Base-by-base conservation (phyloP, 2,329 filamentous ascomycete species). In the Talaromyces atroroseus region DNA sequence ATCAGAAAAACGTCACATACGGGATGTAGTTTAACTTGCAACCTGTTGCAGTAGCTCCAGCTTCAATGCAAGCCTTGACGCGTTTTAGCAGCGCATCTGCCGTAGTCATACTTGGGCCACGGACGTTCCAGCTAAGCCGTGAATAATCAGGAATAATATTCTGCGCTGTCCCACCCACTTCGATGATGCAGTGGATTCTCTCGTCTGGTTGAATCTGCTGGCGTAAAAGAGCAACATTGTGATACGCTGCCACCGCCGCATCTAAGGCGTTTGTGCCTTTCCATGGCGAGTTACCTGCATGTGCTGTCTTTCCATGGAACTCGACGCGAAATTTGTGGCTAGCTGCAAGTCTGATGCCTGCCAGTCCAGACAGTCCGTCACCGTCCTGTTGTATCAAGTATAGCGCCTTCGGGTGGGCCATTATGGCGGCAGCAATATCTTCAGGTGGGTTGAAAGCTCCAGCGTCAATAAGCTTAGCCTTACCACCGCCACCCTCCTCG, bases 181-280 rank as follows among this genome's bases (percentile, higher is more conserved):
- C 75, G 54, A 85, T 80, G 23, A 80, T 76, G 1, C 80, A 75
- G 58, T 82, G 78, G 14, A 82, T 72, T n/a, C 79, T 74, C 57
- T 80, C 72, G 11, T 77, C 76, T 0, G 81, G 78, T 60, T 76
- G 73, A 3, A 80, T 75, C 64, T 84, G 82, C 65, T 84, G 82
- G 1, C 82, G 75, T 10, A 85, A 70, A 0, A 80, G 72, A 0
- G 78, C 76, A 3, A 85, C 65, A 48, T 69, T 70, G 47, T 69
- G 68, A 57, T 75, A 76, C 0, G 71, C 76, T 0, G 74, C 71
- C 2, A 84, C 71, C 21, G 82, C 64, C 0, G 81, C 82, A 61
- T 85, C 82, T 0, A 84, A 74, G 0, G 82, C 82, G 62, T 85
- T 85, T 61, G 80, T 74, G 0, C 82, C 82, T 6, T n/a, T n/a